These are phyloP conservation scores for Suhomyces prunicola DNA, from an alignment of 805 yeast species.

Conservation along the genomic window DNA sequence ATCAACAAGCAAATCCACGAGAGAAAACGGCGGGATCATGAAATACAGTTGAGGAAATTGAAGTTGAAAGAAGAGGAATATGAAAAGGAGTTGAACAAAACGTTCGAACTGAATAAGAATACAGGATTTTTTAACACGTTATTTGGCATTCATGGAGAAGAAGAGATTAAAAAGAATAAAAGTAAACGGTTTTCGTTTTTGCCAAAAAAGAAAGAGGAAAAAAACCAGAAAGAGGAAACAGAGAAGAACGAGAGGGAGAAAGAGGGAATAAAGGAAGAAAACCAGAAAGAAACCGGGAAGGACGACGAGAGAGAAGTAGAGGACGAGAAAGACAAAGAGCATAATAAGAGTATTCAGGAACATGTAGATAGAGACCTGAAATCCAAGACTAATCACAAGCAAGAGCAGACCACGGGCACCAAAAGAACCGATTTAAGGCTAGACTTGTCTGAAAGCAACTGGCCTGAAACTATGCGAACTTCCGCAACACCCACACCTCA, in stretches of 20 bases:
- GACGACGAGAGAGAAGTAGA: neutral
- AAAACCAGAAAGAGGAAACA: neutral
- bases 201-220: conserved; percentile 8
- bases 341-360: neutral
- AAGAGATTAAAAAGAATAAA: neutral
- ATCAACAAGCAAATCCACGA: conserved; percentile 36
- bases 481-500: neutral
- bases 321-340: neutral
- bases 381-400: neutral
- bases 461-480: neutral
- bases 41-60: conserved; percentile 31
- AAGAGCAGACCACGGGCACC: neutral
- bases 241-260: neutral
- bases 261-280: neutral
- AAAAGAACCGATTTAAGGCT: neutral
- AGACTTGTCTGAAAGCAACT: neutral
- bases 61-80: conserved; percentile 39
- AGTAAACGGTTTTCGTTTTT: conserved; percentile 19
- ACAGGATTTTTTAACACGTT: conserved; percentile 30
- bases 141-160: conserved; percentile 20
- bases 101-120: conserved; percentile 18
- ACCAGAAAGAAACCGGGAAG: neutral
- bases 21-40: conserved; percentile 39
- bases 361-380: neutral
- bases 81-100: conserved; percentile 28